These are phyloP conservation scores for Allantophomopsis lycopodina DNA, from an alignment of 2,329 filamentous ascomycete genomes.

Conservation along the genomic window DNA sequence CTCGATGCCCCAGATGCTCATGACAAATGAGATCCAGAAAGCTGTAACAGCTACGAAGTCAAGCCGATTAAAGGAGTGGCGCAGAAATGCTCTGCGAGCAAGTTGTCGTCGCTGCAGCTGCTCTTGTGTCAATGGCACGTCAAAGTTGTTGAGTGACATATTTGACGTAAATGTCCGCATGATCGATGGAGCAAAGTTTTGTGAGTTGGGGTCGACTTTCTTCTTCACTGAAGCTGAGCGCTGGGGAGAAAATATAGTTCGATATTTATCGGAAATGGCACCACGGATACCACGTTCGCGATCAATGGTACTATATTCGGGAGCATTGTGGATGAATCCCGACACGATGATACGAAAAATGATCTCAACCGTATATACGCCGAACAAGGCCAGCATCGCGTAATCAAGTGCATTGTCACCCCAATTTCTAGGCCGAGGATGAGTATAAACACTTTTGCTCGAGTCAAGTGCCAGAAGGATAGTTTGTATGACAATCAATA, in stretches of 20 bases:
- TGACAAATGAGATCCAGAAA: conserved; percentile 80
- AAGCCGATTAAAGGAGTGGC: conserved; percentile 89
- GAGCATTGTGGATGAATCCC: conserved; percentile 79
- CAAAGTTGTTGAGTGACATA: conserved; percentile 33
- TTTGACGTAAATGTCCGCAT: conserved; percentile 38
- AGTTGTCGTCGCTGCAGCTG: conserved; percentile 76
- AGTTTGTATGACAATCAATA: conserved; percentile 80
- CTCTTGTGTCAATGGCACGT: conserved; percentile 47
- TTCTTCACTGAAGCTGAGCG: conserved; percentile 50
- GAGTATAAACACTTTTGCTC: conserved; percentile 51
- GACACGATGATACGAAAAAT: conserved; percentile 80
- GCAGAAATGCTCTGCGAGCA: conserved; percentile 79
- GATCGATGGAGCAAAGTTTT: conserved; percentile 8
- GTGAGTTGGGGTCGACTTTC: conserved; percentile 19
- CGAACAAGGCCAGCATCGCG: conserved; percentile 68
- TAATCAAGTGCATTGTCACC: conserved; percentile 29
- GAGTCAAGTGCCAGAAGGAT: conserved; percentile 80
- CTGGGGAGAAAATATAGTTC: conserved; percentile 69
- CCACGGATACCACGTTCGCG: conserved; percentile 60
- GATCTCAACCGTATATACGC: conserved; percentile 81
- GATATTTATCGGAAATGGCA: conserved; percentile 63
- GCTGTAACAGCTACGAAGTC: conserved; percentile 92
- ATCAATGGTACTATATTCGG: conserved; percentile 85
- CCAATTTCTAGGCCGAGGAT: conserved; percentile 49
- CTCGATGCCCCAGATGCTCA: conserved; percentile 60